phyloP scores from a whole-genome alignment of 1,139 yeast genomes.

The Blastobotrys apis region DNA sequence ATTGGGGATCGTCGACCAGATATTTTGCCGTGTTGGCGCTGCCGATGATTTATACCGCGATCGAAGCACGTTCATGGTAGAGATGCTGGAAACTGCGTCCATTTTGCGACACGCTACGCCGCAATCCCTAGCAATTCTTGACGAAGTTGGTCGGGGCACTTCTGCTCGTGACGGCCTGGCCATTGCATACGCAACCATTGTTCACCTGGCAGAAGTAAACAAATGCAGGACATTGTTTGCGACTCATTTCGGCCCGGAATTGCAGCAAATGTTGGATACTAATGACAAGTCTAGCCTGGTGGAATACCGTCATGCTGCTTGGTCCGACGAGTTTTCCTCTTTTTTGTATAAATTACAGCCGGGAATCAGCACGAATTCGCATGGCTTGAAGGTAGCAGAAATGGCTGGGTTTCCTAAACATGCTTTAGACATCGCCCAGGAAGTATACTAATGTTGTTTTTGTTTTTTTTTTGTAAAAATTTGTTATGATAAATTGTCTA shows the following conservation, averaged over 20 bases:
- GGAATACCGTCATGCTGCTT: conserved; percentile 50
- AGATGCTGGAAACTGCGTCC: conserved; percentile 90
- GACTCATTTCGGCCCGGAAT: conserved; percentile 82
- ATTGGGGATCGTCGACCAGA: conserved; percentile 77
- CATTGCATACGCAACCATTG: conserved; percentile 77
- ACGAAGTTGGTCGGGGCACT: conserved; percentile 96
- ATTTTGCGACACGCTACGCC: conserved; percentile 74
- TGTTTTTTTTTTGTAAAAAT: too few species aligned
- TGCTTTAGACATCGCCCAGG: conserved; percentile 44
- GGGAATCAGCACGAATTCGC: conserved; percentile 75
- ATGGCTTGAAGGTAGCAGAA: conserved; percentile 80
- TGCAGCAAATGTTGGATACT: conserved; percentile 41
- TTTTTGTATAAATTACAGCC: conserved; percentile 62
- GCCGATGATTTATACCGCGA: conserved; percentile 86
- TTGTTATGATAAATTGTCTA: too few species aligned
- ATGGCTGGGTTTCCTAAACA: conserved; percentile 75
- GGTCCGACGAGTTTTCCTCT: conserved; percentile 32
- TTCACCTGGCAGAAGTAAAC: conserved; percentile 52
- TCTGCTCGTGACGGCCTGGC: conserved; percentile 87
- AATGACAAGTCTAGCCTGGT: conserved; percentile 33
- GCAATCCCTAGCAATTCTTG: conserved; percentile 78
- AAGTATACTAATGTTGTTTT: conserved; percentile 13
- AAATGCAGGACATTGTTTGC: conserved; percentile 82
- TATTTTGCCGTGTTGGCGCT: conserved; percentile 82
- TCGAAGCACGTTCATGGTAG: conserved; percentile 94